These are phyloP conservation scores for Phytophthora crassamura DNA, from an alignment of 352 stramenopile species.

Conservation along the genomic window DNA sequence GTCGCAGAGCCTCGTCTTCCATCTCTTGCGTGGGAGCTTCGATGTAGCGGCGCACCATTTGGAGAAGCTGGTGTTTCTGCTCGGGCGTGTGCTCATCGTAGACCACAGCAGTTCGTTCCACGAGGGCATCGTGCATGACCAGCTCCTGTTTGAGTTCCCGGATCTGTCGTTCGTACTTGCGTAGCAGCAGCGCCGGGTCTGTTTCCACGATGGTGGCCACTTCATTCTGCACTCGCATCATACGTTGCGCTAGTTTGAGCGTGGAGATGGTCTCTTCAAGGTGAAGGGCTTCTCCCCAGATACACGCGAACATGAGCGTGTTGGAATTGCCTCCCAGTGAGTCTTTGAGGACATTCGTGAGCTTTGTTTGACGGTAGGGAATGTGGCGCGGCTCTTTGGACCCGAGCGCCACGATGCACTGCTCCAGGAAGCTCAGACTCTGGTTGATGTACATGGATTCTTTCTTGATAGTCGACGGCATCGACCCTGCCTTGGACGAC, in stretches of 20 bases:
- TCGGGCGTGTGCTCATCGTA: constrained; percentile 93
- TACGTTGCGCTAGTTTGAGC: constrained; percentile 91
- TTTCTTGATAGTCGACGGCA: constrained; percentile 92
- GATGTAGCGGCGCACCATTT: constrained; percentile 78
- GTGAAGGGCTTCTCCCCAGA: constrained; percentile 93
- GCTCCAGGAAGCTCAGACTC: constrained; percentile 95
- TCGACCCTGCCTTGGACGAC: constrained; percentile 15
- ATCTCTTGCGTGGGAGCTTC: constrained; percentile 73
- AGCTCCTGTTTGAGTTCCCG: constrained; percentile 94
- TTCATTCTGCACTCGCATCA: constrained; percentile 95
- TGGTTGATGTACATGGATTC: constrained; percentile 98
- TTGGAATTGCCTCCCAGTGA: constrained; percentile 96
- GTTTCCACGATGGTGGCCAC: constrained; percentile 85
- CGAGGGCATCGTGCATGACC: constrained; percentile 94
- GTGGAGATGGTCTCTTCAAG: constrained; percentile 95
- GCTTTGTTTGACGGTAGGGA: constrained; percentile 95
- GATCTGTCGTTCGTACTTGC: constrained; percentile 93
- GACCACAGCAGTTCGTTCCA: constrained; percentile 82
- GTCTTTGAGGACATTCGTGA: constrained; percentile 95
- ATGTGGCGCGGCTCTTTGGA: constrained; percentile 82
- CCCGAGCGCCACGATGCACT: constrained; percentile 93
- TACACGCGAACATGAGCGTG: constrained; percentile 95
- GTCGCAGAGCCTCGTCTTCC: constrained; percentile 73
- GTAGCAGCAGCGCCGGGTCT: constrained; percentile 84
- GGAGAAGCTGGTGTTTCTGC: constrained; percentile 85